phyloP scores from a whole-genome alignment of 192 early-diverging fungal genomes.

The Coemansia sp. region DNA sequence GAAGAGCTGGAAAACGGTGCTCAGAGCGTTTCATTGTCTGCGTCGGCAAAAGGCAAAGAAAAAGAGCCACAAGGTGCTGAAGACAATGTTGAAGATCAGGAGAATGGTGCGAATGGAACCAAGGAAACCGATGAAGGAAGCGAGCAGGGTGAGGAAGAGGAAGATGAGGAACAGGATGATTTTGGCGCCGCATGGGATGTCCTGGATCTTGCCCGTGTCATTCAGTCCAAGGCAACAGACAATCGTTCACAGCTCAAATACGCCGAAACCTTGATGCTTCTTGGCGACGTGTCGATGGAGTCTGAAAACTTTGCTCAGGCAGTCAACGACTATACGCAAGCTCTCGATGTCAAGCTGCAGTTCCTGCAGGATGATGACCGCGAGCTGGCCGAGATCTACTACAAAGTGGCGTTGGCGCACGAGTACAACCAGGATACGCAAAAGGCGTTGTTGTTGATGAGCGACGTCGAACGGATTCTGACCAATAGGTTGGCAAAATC shows the following conservation, averaged over 20 bases:
- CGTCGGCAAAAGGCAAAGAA: slow-evolving; percentile 25
- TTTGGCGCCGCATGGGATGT: slow-evolving; percentile 79
- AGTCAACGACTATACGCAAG: slow-evolving; percentile 40
- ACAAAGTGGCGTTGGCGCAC: slow-evolving; percentile 54
- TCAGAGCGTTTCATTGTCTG: slow-evolving; percentile 19
- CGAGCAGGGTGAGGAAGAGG: slow-evolving; percentile 23
- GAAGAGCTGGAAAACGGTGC: slow-evolving; percentile 28
- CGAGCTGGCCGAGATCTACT: slow-evolving; percentile 55
- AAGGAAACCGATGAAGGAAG: slow-evolving; percentile 16
- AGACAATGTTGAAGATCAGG: slow-evolving; percentile 23
- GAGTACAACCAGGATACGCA: slow-evolving; percentile 51
- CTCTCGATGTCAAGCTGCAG: slow-evolving; percentile 39
- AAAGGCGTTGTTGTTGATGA: slow-evolving; percentile 47
- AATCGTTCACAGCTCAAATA: slow-evolving; percentile 66
- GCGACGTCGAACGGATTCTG: slow-evolving; percentile 48
- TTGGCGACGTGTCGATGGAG: slow-evolving; percentile 90
- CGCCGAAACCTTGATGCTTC: slow-evolving; percentile 59
- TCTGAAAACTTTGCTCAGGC: slow-evolving; percentile 66
- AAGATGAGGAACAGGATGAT: slow-evolving; percentile 58
- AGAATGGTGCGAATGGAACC: slow-evolving; percentile 35
- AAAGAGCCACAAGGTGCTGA: slow-evolving; percentile 37
- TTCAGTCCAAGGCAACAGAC: slow-evolving; percentile 66
- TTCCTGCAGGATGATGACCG: slow-evolving; percentile 39
- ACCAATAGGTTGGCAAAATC: slow-evolving; percentile 22
- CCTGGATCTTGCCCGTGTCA: slow-evolving; percentile 81